Evolutionary conservation across 164 flowering plant genomes (phyloP), one percentile per base, ranked within the genome.

Genomic region (Buxus sempervirens): DNA sequence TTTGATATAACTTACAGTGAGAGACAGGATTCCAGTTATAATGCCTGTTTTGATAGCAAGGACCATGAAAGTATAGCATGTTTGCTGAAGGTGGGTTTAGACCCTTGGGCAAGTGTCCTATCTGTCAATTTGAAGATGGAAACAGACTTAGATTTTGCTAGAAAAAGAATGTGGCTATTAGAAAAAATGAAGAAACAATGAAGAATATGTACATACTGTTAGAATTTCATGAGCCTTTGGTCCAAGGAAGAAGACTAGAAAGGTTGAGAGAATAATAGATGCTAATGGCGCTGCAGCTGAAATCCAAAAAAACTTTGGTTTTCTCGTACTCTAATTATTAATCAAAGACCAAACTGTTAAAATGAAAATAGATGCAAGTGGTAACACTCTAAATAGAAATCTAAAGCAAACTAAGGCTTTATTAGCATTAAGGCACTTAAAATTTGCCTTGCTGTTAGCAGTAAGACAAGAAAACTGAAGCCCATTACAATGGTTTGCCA

Each of bases 21-120:
- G 88, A 51, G 90, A 78, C 23, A 88, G 72, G 54, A 86, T 84
- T 58, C 90, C 88, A n/a, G 90, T 82, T 9, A 88, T 68, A n/a
- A n/a, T n/a, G n/a, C n/a, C n/a, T n/a, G n/a, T n/a, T n/a, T n/a
- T n/a, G n/a, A n/a, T n/a, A n/a, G n/a, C n/a, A n/a, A n/a, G n/a
- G n/a, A n/a, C n/a, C n/a, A n/a, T n/a, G n/a, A n/a, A n/a, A n/a
- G n/a, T 78, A 82, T 9, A 88, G 72, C 93, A 88, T 88, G 82
- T 85, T 86, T 12, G 81, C 28, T 59, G 93, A 88, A 66, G 93
- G 89, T 26, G 89, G 93, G 78, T 88, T 86, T 67, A 88, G 62
- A 9, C 93, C 93, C 82, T 82, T 85, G n/a, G 86, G 88, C 70
- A 88, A 76, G 67, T 85, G 75, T 0, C 93, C 93, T 76, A 88